Base-by-base conservation (phyloP, 2,329 filamentous ascomycete species). In the Phoma herbarum region DNA sequence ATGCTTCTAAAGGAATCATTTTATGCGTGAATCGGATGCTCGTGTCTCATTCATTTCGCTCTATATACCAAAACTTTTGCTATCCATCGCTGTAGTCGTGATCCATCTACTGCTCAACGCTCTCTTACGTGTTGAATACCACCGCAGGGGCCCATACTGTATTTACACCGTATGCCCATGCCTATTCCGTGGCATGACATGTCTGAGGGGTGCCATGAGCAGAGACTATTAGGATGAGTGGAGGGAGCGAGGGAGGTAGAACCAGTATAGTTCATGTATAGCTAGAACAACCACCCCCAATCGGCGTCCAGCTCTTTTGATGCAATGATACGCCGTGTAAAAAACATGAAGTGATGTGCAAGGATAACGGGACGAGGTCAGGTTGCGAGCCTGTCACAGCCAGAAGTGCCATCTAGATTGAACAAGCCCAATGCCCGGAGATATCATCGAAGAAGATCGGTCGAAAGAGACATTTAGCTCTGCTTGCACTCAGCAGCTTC, bases 401-500 rank as follows among this genome's bases (percentile, higher is more conserved):
- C 50, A 59, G 56, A 47, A 57, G 23, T 35, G 63, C 66, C 68
- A 70, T 75, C 69, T 68, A 71, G 66, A 71, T 72, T 62, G 66
- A 63, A 68, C 63, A 64, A 66, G 59, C 63, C 63, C 62, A 63
- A 64, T 66, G 49, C 49, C 61, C 59, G 60, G 51, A 60, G 47
- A 54, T 52, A 51, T 59, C 57, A 64, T 63, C 62, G 61, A 66
- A 63, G 59, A 59, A 65, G 57, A 60, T 67, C 59, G 52, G 59
- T 61, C 61, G 51, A 52, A 54, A 35, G 46, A 65, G 52, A 56
- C 58, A 53, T 69, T 72, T 75, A 79, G 63, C 77, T 79, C 68
- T 79, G 77, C 74, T 79, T 79, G 76, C 77, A 79, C 73, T 79
- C 77, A 43, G 77, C 76, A 66, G 77, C 75, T 69, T 79, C 77